These are phyloP conservation scores for Adiantum capillusveneris DNA, from an alignment of 75 land plant genomes.

Conservation along the genomic window DNA sequence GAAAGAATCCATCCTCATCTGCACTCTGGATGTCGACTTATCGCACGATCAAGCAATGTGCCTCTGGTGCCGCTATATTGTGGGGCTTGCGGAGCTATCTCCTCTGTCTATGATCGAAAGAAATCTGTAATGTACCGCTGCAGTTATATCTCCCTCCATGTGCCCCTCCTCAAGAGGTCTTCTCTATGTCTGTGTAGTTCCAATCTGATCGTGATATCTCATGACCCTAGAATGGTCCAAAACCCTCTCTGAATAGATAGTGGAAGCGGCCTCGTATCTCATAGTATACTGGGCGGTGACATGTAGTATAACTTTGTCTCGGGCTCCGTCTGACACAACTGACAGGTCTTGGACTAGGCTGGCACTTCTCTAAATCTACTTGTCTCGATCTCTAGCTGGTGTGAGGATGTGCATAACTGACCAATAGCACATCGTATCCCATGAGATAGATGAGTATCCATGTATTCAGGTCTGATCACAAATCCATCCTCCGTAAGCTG, in stretches of 20 bases:
- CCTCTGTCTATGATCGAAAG: too few species aligned
- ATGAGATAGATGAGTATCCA: slow-evolving; percentile 1
- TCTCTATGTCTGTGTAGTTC: too few species aligned
- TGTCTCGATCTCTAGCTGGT: neutral
- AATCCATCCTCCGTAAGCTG: neutral
- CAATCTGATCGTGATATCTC: too few species aligned
- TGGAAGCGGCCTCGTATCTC: neutral
- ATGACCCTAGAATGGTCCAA: neutral
- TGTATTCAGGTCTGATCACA: neutral
- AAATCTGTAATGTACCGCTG: too few species aligned
- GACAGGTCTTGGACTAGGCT: neutral
- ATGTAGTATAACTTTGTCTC: neutral
- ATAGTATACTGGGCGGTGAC: neutral
- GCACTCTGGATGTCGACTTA: too few species aligned
- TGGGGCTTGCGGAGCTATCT: too few species aligned
- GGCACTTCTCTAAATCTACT: neutral
- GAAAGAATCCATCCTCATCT: too few species aligned
- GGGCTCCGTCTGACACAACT: neutral
- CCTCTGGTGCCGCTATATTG: too few species aligned
- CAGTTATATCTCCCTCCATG: too few species aligned
- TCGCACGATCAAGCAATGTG: too few species aligned
- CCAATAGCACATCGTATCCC: neutral
- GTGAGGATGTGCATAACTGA: neutral
- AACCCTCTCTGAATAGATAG: neutral
- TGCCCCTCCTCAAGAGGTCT: too few species aligned